Evolutionary conservation across 305 asterid genomes (phyloP).

Genomic region (Fraxinus floribunda): DNA sequence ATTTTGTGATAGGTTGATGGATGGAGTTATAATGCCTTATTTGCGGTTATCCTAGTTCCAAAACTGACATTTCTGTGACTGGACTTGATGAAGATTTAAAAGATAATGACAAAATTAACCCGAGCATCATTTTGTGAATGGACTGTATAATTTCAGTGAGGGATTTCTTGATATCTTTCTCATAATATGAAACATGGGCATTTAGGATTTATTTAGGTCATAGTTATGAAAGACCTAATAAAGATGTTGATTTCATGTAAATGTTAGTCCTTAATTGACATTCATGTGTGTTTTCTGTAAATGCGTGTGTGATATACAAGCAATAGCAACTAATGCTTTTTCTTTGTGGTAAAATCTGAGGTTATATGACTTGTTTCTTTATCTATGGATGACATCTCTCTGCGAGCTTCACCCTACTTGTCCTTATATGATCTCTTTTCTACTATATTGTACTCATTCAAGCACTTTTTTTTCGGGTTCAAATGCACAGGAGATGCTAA

Average conservation of each 20-base stretch:
- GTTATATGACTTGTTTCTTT: not conserved
- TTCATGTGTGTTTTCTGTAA: not conserved
- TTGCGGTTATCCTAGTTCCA: not conserved
- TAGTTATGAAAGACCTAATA: not conserved
- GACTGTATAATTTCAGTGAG: not conserved
- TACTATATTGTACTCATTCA: conserved; percentile 1
- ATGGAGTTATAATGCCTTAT: not conserved
- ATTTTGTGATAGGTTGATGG: not conserved
- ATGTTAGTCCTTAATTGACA: not conserved
- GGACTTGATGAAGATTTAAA: not conserved
- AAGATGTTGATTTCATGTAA: not conserved
- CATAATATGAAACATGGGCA: not conserved
- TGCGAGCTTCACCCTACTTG: not conserved
- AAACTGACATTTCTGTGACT: not conserved
- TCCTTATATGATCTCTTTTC: not conserved
- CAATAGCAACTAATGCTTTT: not conserved
- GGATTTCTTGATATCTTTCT: not conserved
- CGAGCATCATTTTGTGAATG: not conserved
- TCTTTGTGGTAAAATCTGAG: not conserved
- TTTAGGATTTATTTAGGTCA: not conserved
- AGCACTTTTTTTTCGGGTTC: not conserved
- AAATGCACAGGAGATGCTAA: conserved; percentile 80
- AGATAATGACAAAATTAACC: not conserved
- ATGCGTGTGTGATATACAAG: not conserved
- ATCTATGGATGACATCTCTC: not conserved